A percentile compares a stretch with the other conserved stretches of the same genome.
Conservation (phyloP, 305 asterid genomes). For the Fraxinus velutina region DNA sequence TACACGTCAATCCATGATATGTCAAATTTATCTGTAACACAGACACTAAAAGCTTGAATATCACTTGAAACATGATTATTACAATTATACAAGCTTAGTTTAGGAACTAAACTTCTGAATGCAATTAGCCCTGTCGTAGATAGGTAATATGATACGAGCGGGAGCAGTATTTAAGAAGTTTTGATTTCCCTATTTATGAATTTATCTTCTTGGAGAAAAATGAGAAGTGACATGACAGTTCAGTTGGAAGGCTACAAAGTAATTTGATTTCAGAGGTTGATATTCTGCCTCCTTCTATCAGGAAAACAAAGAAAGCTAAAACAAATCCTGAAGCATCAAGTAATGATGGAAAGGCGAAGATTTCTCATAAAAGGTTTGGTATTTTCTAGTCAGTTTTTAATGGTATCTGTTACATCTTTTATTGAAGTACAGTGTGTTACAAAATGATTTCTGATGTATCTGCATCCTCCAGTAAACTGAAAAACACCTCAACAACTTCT, state of each 20-base stretch:
- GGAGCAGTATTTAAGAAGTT: background rate
- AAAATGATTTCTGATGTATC: slow-evolving; percentile 24
- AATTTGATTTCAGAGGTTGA: slow-evolving; percentile 6
- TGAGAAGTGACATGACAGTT: background rate
- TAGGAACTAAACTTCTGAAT: background rate
- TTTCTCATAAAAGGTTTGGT: slow-evolving; percentile 55
- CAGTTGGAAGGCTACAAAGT: slow-evolving; percentile 1
- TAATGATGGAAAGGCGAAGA: slow-evolving; percentile 49
- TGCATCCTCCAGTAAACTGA: slow-evolving; percentile 46
- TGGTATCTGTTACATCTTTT: background rate
- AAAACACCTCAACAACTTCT: slow-evolving; percentile 43
- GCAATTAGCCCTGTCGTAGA: background rate
- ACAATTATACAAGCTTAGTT: background rate
- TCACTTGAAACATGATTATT: background rate
- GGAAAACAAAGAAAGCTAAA: slow-evolving; percentile 52
- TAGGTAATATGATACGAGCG: background rate
- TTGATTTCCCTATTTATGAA: background rate
- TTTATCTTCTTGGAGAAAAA: background rate
- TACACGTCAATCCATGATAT: background rate
- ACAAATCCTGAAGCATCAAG: slow-evolving; percentile 40
- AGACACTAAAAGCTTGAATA: background rate
- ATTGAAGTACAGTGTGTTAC: background rate
- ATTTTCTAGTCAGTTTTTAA: background rate
- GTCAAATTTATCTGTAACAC: background rate
- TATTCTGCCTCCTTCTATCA: slow-evolving; percentile 29